Conservation (phyloP, 1,139 yeast genomes). For the Kodamaea plutei region DNA sequence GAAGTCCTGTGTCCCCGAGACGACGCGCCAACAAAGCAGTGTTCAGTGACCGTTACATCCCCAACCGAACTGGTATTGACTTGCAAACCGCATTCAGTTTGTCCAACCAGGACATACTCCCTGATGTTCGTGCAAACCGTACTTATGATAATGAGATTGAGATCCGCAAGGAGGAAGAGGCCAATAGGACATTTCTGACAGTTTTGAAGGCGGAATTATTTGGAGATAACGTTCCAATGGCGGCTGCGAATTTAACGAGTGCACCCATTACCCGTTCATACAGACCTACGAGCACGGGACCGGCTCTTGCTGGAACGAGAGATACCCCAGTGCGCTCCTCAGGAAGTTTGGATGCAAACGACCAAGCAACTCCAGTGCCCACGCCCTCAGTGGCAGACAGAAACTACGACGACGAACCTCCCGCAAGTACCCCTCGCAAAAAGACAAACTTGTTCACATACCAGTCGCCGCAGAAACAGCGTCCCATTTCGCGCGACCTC, state of each 20-base stretch:
- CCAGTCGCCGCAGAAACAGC: conserved; percentile 61
- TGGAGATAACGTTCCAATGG: conserved; percentile 76
- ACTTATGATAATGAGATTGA: conserved; percentile 59
- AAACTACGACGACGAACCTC: conserved; percentile 13
- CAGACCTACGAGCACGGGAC: conserved; percentile 20
- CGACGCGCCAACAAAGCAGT: conserved; percentile 39
- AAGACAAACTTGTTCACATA: conserved; percentile 63
- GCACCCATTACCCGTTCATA: conserved; percentile 11
- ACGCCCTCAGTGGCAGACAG: conserved; percentile 3
- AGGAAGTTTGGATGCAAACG: conserved; percentile 1
- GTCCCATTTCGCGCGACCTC: conserved; percentile 58
- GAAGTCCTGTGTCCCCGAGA: conserved; percentile 33
- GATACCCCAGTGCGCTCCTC: conserved; percentile 1
- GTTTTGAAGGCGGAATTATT: conserved; percentile 85
- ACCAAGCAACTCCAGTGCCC: conserved; percentile 8
- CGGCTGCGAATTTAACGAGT: conserved; percentile 32
- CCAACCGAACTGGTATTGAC: conserved; percentile 80
- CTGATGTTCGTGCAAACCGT: conserved; percentile 30
- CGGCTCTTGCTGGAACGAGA: conserved; percentile 5
- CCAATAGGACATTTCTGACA: conserved; percentile 81
- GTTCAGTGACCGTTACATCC: conserved; percentile 83
- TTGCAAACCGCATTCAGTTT: conserved; percentile 83
- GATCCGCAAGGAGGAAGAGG: conserved; percentile 68
- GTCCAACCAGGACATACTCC: conserved; percentile 43
- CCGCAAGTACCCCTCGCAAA: conserved; percentile 51